These are phyloP conservation scores for Conoideocrella luteorostrata DNA, from an alignment of 2,329 filamentous ascomycete species.

Conservation along the genomic window DNA sequence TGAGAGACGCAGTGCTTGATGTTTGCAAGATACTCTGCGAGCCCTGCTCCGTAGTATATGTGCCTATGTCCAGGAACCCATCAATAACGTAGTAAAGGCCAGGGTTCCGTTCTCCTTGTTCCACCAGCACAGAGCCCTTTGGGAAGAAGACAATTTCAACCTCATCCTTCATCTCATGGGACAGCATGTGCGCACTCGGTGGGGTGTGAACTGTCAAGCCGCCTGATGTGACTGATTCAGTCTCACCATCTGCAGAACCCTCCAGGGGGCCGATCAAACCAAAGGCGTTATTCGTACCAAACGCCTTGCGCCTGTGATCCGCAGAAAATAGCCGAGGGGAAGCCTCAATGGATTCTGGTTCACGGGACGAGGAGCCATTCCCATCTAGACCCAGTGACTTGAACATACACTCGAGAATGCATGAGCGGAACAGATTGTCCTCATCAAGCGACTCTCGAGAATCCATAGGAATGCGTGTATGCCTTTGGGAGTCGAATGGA, in stretches of 20 bases:
- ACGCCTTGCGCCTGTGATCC: conserved; percentile 70
- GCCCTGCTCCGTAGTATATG: conserved; percentile 43
- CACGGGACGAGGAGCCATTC: conserved; percentile 56
- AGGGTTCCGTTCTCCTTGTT: conserved; percentile 94
- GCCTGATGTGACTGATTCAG: conserved; percentile 74
- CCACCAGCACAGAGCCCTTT: conserved; percentile 86
- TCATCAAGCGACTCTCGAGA: conserved; percentile 80
- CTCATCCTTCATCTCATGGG: conserved; percentile 80
- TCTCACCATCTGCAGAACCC: conserved; percentile 67
- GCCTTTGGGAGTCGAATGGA: conserved; percentile 48
- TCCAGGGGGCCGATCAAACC: conserved; percentile 86
- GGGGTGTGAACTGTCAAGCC: conserved; percentile 54
- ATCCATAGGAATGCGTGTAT: conserved; percentile 48
- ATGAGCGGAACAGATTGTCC: conserved; percentile 80
- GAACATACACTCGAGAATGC: conserved; percentile 91
- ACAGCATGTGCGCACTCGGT: conserved; percentile 59
- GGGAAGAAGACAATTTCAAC: conserved; percentile 97
- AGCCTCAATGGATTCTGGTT: conserved; percentile 69
- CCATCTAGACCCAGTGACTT: conserved; percentile 81
- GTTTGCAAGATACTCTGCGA: conserved; percentile 27
- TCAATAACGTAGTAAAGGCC: conserved; percentile 97
- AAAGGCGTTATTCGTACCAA: conserved; percentile 68
- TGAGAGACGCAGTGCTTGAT: conserved; percentile 17
- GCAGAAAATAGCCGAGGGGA: conserved; percentile 81
- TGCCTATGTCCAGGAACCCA: conserved; percentile 89